These are phyloP conservation scores for Verticillium nonalfalfae DNA, from an alignment of 2,329 filamentous ascomycete genomes.

Conservation along the genomic window DNA sequence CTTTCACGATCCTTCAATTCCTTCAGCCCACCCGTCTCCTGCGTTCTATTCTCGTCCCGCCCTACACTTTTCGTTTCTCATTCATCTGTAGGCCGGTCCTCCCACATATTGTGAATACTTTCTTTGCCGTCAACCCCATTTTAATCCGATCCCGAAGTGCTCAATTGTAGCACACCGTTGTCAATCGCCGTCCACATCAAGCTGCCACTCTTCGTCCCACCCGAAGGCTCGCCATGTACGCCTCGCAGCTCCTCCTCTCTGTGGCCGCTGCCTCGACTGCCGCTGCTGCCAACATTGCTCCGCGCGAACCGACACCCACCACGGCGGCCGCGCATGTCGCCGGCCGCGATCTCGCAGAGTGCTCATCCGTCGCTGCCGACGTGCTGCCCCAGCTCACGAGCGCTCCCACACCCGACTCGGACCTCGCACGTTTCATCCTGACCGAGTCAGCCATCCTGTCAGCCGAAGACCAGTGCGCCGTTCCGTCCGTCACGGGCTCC, in stretches of 20 bases:
- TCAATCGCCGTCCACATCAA: no score
- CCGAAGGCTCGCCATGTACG: neutral
- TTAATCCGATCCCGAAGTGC: no score
- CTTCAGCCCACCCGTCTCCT: neutral
- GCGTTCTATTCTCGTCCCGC: neutral
- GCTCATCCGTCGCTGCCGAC: slow-evolving; percentile 11
- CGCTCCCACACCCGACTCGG: slow-evolving; percentile 12
- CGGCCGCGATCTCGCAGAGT: slow-evolving; percentile 7
- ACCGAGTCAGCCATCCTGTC: slow-evolving; percentile 14
- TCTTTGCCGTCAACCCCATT: neutral
- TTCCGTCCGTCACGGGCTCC: slow-evolving; percentile 19
- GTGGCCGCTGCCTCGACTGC: neutral
- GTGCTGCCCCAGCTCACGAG: slow-evolving; percentile 14
- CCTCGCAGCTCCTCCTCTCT: neutral
- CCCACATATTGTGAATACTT: neutral
- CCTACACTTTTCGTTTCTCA: neutral
- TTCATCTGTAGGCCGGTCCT: neutral
- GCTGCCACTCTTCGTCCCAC: no score
- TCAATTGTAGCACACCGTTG: no score
- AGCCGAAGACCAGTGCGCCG: slow-evolving; percentile 12
- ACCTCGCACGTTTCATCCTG: slow-evolving; percentile 15
- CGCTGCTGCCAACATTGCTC: neutral
- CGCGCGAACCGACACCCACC: neutral
- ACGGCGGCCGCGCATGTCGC: slow-evolving; percentile 1
- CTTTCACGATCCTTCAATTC: neutral